These are phyloP conservation scores for Rhodotorula paludigena DNA, from an alignment of 768 basidiomycete genomes.

Conservation along the genomic window DNA sequence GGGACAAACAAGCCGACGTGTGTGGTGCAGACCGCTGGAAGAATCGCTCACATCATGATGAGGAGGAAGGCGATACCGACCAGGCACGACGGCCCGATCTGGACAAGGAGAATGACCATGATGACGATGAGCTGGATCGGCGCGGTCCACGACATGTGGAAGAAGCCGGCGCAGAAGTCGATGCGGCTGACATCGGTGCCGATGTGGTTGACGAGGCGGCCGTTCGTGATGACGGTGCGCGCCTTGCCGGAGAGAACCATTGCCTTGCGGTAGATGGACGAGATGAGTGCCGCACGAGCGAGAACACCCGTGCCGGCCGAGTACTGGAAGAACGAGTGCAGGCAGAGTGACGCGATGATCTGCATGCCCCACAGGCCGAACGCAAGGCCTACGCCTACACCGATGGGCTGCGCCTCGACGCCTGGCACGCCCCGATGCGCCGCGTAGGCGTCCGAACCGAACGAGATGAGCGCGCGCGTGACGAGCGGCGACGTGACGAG, in stretches of 20 bases:
- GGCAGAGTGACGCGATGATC: conserved; percentile 60
- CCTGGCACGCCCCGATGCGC: conserved; percentile 49
- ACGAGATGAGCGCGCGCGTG: conserved; percentile 70
- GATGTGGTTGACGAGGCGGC: conserved; percentile 87
- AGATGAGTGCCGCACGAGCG: conserved; percentile 75
- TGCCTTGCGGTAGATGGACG: conserved; percentile 74
- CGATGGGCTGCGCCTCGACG: conserved; percentile 48
- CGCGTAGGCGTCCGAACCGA: conserved; percentile 62
- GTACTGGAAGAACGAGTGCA: conserved; percentile 75
- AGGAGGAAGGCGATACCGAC: conserved; percentile 63
- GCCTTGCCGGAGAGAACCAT: conserved; percentile 72
- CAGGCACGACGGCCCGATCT: conserved; percentile 61
- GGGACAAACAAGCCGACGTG: conserved; percentile 44
- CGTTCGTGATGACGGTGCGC: conserved; percentile 73
- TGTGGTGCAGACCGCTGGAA: too few relatives aligned
- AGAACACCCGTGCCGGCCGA: conserved; percentile 72
- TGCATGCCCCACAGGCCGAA: conserved; percentile 67
- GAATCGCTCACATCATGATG: conserved; percentile 50
- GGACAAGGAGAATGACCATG: conserved; percentile 65
- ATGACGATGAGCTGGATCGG: conserved; percentile 74
- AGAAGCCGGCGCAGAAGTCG: conserved; percentile 72
- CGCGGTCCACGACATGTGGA: conserved; percentile 44
- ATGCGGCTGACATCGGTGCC: conserved; percentile 86
- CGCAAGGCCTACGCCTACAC: conserved; percentile 62
- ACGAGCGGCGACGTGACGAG: conserved; percentile 71